Base-by-base conservation (phyloP, 1,284 basidiomycete species). In the Ustanciosporium gigantosporum region DNA sequence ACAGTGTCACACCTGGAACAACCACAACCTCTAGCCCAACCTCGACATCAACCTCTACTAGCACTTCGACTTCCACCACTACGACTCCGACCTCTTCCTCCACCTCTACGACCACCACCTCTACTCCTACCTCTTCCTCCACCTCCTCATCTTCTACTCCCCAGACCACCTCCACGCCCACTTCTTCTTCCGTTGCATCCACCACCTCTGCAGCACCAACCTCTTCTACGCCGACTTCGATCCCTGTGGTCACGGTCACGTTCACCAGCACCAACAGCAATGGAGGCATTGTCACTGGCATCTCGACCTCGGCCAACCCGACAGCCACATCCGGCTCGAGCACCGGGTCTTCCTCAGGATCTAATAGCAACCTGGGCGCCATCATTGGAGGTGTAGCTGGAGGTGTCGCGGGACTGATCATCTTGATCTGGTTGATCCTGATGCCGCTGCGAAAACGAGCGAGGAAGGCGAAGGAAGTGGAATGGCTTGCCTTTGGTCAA, bases 381-480 rank as follows among this genome's bases (percentile, higher is more conserved):
- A 69, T 69, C 36, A 62, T 68, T 25, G 67, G 67, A 9, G 67
- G 64, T 41, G 53, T 67, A n/a, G 67, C 66, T 9, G 67, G 67
- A 31, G 67, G 64, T 35, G 45, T 67, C 2, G 62, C 60, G 9
- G 65, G 65, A 41, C 44, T 69, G 24, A 55, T 62, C 31, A 58
- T 69, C 20, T 31, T 69, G 24, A 42, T 64, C 23, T 66, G 64
- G 62, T 47, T 69, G 14, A 64, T 69, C 41, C 43, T 69, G 21
- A 31, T 69, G n/a, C 64, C 67, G 2, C 25, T 69, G 27, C 67
- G 67, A 24, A 48, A 39, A 22, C 44, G 64, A 8, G 55, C 56
- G 19, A 61, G 50, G 37, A 61, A 65, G 51, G 46, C 48, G 13
- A 67, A 69, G 38, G 65, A 69, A 36, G 67, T 69, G 25, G 67